Evolutionary conservation across 2,329 filamentous ascomycete genomes (phyloP).

Genomic region (Sarocladiaceae sp.): DNA sequence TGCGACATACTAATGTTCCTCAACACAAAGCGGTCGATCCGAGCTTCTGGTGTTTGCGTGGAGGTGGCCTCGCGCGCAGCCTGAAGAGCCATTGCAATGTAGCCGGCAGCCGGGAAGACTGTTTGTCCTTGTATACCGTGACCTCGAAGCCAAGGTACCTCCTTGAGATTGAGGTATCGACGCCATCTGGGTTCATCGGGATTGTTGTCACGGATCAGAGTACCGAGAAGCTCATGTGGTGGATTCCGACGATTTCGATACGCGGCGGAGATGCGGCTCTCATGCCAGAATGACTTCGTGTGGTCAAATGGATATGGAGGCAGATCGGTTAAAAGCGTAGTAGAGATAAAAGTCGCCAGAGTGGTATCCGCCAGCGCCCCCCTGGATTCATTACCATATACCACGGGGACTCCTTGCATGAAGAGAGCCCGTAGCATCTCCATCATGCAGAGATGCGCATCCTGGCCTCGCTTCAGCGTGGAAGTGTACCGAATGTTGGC

Average conservation of each 20-base stretch:
- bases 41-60: too few relatives aligned
- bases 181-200: constrained; percentile 11
- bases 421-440: too few relatives aligned
- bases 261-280: not conserved
- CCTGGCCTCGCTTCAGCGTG: constrained; percentile 3
- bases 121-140: constrained; percentile 36
- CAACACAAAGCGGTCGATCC: constrained; percentile 14
- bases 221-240: not conserved
- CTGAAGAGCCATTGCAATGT: constrained; percentile 20
- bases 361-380: not conserved
- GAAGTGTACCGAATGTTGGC: not conserved
- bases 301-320: constrained; percentile 12
- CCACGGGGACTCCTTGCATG: too few relatives aligned
- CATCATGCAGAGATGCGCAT: too few relatives aligned
- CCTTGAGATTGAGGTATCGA: constrained; percentile 13
- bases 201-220: not conserved
- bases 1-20: constrained; percentile 17
- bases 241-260: not conserved
- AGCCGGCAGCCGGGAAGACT: constrained; percentile 31
- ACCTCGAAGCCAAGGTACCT: constrained; percentile 31
- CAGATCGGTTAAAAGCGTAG: not conserved
- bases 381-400: not conserved
- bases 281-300: not conserved
- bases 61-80: too few relatives aligned
- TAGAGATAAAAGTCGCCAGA: not conserved